Conservation (phyloP, 2,329 filamentous ascomycete species). For the Sporothrix pallida region DNA sequence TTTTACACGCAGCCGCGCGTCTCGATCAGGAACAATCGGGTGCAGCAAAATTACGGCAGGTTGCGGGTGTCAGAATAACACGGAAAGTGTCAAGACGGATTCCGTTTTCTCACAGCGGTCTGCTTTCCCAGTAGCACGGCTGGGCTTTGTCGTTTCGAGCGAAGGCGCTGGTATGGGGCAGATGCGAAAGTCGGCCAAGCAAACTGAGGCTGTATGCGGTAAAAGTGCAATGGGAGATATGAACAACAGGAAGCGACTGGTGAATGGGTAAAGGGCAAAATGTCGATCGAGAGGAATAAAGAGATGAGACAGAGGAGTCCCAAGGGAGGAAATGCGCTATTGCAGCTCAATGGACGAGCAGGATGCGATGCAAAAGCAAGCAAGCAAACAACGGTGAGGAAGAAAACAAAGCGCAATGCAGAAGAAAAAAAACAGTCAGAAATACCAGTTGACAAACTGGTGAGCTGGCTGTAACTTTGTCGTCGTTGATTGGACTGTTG, state of each 20-base stretch:
- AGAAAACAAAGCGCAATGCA: slow-evolving; percentile 27
- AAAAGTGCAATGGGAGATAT: neutral
- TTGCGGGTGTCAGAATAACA: neutral
- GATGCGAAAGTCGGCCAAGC: neutral
- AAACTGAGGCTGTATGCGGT: neutral
- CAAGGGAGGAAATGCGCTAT: slow-evolving; percentile 18
- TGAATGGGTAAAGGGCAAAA: slow-evolving; percentile 19
- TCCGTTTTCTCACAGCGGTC: neutral
- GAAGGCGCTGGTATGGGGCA: neutral
- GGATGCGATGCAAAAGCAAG: slow-evolving; percentile 4
- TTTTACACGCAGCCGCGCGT: slow-evolving; percentile 47
- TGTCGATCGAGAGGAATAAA: slow-evolving; percentile 7
- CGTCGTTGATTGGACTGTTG: slow-evolving; percentile 33
- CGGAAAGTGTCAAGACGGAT: neutral
- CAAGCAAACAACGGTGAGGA: slow-evolving; percentile 2
- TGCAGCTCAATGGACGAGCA: slow-evolving; percentile 14
- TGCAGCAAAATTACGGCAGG: neutral
- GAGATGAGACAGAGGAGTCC: slow-evolving; percentile 19
- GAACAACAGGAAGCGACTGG: neutral
- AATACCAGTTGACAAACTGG: slow-evolving; percentile 12
- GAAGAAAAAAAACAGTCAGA: neutral
- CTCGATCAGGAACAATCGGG: slow-evolving; percentile 17
- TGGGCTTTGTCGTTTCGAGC: neutral
- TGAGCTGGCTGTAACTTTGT: slow-evolving; percentile 14
- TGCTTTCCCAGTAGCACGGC: slow-evolving; percentile 19